Conservation (phyloP, 2,329 filamentous ascomycete genomes). For the Rhynchosporium agropyri region DNA sequence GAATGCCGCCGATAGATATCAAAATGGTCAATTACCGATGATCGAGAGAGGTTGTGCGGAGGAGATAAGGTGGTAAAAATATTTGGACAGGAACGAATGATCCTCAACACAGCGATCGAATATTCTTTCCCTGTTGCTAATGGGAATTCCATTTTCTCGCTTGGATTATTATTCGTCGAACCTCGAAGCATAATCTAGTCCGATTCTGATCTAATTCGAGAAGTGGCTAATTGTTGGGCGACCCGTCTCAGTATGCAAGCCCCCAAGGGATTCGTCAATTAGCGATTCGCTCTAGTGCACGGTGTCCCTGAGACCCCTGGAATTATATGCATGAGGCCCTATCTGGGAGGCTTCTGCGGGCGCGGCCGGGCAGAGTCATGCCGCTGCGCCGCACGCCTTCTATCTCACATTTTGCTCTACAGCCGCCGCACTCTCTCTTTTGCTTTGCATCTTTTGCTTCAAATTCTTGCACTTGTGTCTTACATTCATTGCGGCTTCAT, state of each 20-base stretch:
- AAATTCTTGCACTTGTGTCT: background rate
- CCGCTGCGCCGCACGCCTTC: background rate
- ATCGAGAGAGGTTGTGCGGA: too few species aligned
- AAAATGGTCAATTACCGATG: too few species aligned
- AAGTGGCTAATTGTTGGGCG: background rate
- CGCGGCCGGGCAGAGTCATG: conserved; percentile 1
- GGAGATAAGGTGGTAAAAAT: too few species aligned
- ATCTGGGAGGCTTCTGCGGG: background rate
- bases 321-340: background rate
- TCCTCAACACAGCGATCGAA: background rate
- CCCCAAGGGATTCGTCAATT: background rate
- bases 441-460: background rate
- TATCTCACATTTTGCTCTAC: background rate
- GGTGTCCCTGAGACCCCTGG: conserved; percentile 8
- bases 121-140: background rate
- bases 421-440: background rate
- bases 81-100: too few species aligned
- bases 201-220: background rate
- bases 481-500: background rate
- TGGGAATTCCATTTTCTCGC: background rate
- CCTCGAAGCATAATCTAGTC: background rate
- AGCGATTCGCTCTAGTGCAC: conserved; percentile 2
- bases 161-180: background rate
- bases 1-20: too few species aligned
- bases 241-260: background rate